Evolutionary conservation across 1,284 basidiomycete genomes (phyloP).

Genomic region (Trametes polyzona): DNA sequence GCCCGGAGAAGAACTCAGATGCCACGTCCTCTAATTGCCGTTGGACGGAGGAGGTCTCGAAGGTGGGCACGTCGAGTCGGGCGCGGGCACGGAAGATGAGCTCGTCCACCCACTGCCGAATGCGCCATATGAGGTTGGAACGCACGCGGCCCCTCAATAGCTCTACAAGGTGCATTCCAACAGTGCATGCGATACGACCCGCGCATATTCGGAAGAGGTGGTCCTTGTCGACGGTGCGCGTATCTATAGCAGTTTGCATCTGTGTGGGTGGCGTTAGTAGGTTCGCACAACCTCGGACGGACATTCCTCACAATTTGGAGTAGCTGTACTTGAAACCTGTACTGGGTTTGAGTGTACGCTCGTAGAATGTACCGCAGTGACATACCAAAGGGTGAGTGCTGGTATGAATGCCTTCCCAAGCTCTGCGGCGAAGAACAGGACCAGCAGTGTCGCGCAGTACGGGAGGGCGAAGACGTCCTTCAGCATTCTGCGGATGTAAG

Average conservation of each 20-base stretch:
- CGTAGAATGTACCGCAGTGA: background rate
- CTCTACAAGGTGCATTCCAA: conserved; percentile 48
- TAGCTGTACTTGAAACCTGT: conserved; percentile 70
- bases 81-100: conserved; percentile 66
- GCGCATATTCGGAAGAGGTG: conserved; percentile 57
- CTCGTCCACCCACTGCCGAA: conserved; percentile 63
- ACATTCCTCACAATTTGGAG: conserved; percentile 55
- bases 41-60: conserved; percentile 63
- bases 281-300: background rate
- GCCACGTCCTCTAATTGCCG: conserved; percentile 59
- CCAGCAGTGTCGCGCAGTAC: too few species aligned
- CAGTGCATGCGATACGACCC: conserved; percentile 55
- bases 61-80: conserved; percentile 78
- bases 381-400: conserved; percentile 62
- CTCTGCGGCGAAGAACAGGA: too few species aligned
- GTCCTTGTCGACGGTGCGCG: conserved; percentile 62
- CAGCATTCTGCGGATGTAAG: too few species aligned
- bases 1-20: conserved; percentile 26
- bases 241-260: conserved; percentile 63
- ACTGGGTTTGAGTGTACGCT: background rate
- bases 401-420: conserved; percentile 60
- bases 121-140: conserved; percentile 52
- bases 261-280: conserved; percentile 29
- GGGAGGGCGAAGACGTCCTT: too few species aligned
- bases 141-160: conserved; percentile 37